A percentile compares a stretch with the other conserved stretches of the same genome.
Conservation (phyloP, 352 stramenopile genomes). For the Paralagenidium karlingii region DNA sequence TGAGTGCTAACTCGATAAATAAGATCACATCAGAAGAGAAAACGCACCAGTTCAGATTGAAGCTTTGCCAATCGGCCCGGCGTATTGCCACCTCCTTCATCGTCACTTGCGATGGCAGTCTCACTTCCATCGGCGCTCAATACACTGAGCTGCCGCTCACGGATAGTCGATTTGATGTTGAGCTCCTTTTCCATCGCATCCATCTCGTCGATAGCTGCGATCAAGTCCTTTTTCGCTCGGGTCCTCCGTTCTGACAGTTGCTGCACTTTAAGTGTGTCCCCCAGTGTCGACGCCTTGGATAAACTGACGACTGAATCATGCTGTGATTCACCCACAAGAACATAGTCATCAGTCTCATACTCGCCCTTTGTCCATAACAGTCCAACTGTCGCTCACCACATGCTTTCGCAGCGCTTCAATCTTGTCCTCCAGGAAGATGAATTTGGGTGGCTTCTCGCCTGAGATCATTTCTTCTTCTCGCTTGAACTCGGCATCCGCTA, state of each 20-base stretch:
- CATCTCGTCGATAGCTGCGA: constrained; percentile 55
- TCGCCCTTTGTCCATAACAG: not conserved
- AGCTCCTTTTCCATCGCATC: constrained; percentile 53
- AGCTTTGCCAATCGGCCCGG: constrained; percentile 33
- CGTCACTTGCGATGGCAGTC: constrained; percentile 25
- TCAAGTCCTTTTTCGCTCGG: constrained; percentile 54
- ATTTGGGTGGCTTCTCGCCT: constrained; percentile 55
- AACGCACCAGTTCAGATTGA: constrained; percentile 20
- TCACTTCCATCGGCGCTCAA: not conserved
- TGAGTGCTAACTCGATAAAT: not conserved
- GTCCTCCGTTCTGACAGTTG: constrained; percentile 51
- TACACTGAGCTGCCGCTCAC: too few relatives aligned
- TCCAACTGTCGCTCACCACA: constrained; percentile 33
- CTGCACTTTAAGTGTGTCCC: constrained; percentile 40
- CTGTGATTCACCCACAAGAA: constrained; percentile 9
- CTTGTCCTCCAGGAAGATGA: constrained; percentile 70
- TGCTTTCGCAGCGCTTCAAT: constrained; percentile 53
- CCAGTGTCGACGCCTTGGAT: constrained; percentile 28
- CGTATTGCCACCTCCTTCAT: constrained; percentile 15
- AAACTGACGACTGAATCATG: constrained; percentile 50
- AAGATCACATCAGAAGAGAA: too few relatives aligned
- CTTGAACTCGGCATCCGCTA: constrained; percentile 40
- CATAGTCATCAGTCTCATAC: not conserved
- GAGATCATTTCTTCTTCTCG: constrained; percentile 72
- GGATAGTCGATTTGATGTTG: constrained; percentile 18